Base-by-base conservation (phyloP, 495 filamentous ascomycete species). In the Margaritispora aquatica region DNA sequence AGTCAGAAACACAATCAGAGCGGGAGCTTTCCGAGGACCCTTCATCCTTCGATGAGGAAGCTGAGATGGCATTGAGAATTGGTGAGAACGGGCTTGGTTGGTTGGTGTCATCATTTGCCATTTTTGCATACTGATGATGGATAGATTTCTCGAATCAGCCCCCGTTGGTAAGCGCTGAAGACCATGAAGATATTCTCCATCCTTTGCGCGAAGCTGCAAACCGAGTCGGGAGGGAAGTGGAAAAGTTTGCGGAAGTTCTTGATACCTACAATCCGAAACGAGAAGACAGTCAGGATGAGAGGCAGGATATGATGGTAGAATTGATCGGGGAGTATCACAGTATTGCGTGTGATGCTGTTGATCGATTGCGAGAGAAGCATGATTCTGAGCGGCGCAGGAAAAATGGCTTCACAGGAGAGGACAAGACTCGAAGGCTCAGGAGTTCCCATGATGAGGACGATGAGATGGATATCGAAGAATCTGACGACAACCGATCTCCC, bases 141-240 rank as follows among this genome's bases (percentile, higher is more conserved):
- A 56, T 46, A 65, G 63, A 60, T 21, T 58, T 56, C 26, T 57
- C 58, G 22, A 61, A 51, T 19, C 54, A 46, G 54, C 47, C 50
- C 41, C 57, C 47, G 36, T 46, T 64, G 21, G 54, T 59, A 10
- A 49, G 27, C 26, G 51, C 66, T 26, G 58, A 63, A 54, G 63
- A 64, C 22, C 55, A 64, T 26, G 67, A 66, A 48, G 64, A 66
- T 52, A 56, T 67, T 20, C 57, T 69, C 10, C 67, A 69, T 52
- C 67, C 67, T 1, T 63, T 69, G 21, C 67, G 67, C 17, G 67
- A 67, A 63, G 62, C 67, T 62, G 67, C 67, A 58, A 69, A 65
- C 51, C 55, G 67, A 21, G 67, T 69, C 19, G 67, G 67, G 15
- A 51, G 62, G 7, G 67, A 69, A 58, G 64, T 69, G 13, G 67